Evolutionary conservation across 2,329 filamentous ascomycete genomes (phyloP), one percentile per base, ranked within the genome.

Genomic region (Cladobotryum mycophilum): DNA sequence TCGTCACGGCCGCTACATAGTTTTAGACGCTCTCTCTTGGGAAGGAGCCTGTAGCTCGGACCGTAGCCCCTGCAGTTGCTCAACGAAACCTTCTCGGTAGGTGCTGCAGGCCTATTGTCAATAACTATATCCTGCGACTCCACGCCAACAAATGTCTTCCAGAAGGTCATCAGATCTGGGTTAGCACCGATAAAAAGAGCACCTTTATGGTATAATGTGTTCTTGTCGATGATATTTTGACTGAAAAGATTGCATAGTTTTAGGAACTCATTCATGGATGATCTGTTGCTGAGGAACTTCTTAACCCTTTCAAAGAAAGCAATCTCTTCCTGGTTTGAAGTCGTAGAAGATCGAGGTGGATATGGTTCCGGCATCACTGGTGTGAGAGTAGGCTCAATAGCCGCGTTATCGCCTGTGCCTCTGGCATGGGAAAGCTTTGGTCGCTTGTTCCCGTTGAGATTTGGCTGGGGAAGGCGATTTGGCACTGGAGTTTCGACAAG

Each of bases 201-300:
- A 2, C 89, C 89, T 64, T 93, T 88, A 65, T 89, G 85, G 22
- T 93, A 82, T 13, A 99, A 75, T 2, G 89, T 83, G 54, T 88
- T 84, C 51, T 86, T 86, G 62, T 95, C 89, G 55, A 99, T 95
- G 46, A 99, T 79, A 58, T 95, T 91, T 61, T 95, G 88, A 18
- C 88, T 93, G 72, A 89, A 99, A 30, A 99, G 78, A 60, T 97
- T 99, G 74, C 92, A 93, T 6, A 99, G 81, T 73, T 99, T 99
- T 56, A 99, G 72, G 68, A 99, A 99, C 67, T 99, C 93, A 60
- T 88, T 91, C 79, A 95, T 95, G 3, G 86, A 86, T 50, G 89
- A 87, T 66, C 95, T 88, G 67, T 97, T 97, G 54, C 86, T 85
- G 52, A 99, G 89, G 62, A 86, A 92, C 70, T 99, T 99, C 78